Base-by-base conservation (phyloP, 352 stramenopile genomes). In the Globisporangium ultimum region DNA sequence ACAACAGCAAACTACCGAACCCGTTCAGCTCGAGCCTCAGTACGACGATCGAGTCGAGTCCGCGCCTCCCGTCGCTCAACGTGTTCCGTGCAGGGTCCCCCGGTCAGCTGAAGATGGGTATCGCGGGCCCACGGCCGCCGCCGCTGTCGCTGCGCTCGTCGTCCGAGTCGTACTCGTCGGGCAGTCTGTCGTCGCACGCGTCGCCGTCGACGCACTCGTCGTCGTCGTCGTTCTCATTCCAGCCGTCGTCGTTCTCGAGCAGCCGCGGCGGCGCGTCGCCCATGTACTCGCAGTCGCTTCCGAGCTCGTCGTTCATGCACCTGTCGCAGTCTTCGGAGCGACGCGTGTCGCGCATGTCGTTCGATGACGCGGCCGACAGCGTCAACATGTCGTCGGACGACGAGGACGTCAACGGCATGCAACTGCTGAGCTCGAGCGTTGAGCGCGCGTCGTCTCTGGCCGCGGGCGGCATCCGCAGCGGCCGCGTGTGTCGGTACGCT, bases 401-500 rank as follows among this genome's bases (percentile, higher is more conserved):
- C 55, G 78, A 88, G n/a, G 76, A 90, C 38, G 81, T 58, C 45
- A 59, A 55, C 20, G 71, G 74, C 20, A 89, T 89, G 71, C 74
- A 84, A 47, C 70, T 86, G 17, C 70, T 92, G 36, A 89, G 83
- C 66, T 89, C 80, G 32, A 91, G 81, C 51, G 74, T 91, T 14
- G 78, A 80, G 38, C 73, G 67, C 52, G 40, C 66, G 61, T 45
- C 40, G 20, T 53, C 28, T 36, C 8, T 36, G 28, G 28, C 8
- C 28, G 28, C 75, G 17, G 69, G 64, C 53, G 53, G 55, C 11
- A 46, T 55, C 2, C 83, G 81, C 58, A 89, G 74, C 17, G 84
- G 83, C 42, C 85, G 85, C 42, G 80, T 95, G 8, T 95, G 84
- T 46, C 75, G 84, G 43, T 89, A 89, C 53, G 77, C 80, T 1